phyloP scores from a whole-genome alignment of 306 rosid species.

The Gastrolobium villosum region DNA sequence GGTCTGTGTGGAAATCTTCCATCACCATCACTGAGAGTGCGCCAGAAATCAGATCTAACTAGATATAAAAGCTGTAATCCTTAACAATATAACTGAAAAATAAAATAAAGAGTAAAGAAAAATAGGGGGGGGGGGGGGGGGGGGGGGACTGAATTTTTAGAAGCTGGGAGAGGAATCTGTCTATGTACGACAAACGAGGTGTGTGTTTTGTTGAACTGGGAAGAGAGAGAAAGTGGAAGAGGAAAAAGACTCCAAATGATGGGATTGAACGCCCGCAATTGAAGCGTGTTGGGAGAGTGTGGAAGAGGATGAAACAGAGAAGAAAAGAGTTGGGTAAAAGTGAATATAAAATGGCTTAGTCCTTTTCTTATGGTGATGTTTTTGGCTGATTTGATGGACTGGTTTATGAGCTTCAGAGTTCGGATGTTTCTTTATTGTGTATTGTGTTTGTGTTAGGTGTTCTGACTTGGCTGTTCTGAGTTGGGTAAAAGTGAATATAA shows the following conservation, averaged over 20 bases:
- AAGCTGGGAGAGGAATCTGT: conserved; percentile 36
- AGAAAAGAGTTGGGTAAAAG: conserved; percentile 37
- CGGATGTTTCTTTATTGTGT: not conserved
- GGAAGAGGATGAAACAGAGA: conserved; percentile 52
- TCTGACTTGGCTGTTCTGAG: conserved; percentile 25
- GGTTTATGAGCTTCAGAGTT: conserved; percentile 33
- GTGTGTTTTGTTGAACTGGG: not conserved
- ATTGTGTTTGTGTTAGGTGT: conserved; percentile 36
- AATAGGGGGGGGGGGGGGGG: too few relatives aligned
- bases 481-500: too few relatives aligned
- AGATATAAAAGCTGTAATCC: conserved; percentile 28
- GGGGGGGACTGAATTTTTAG: not conserved
- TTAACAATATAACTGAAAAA: conserved; percentile 37
- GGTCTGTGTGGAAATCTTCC: conserved; percentile 23
- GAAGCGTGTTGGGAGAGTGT: conserved; percentile 30
- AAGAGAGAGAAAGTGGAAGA: not conserved
- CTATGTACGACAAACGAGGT: not conserved
- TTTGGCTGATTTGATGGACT: conserved; percentile 56
- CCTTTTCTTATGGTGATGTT: conserved; percentile 18
- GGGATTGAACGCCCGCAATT: conserved; percentile 44
- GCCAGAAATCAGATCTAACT: conserved; percentile 53
- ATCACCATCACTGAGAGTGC: not conserved
- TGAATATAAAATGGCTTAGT: not conserved
- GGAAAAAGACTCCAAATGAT: not conserved
- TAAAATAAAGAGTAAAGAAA: not conserved